phyloP scores from a whole-genome alignment of 2,329 filamentous ascomycete genomes.

The Coniochaeta sp. region DNA sequence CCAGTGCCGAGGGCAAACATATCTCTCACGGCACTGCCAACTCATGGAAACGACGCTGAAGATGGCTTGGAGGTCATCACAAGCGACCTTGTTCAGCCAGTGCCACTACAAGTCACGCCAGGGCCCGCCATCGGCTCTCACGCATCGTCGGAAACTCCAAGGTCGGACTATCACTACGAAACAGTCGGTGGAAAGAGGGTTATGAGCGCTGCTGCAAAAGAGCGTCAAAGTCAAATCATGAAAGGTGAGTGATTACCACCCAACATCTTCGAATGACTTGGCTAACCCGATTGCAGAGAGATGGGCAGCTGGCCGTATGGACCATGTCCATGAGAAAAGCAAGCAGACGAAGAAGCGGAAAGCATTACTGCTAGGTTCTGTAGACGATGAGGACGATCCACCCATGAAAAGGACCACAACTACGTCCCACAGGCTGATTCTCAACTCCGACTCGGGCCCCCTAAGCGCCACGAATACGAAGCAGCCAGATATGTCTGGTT shows the following conservation, averaged over 20 bases:
- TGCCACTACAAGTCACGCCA: background rate
- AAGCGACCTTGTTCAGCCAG: background rate
- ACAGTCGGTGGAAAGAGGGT: background rate
- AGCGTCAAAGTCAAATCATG: background rate
- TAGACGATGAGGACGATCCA: background rate
- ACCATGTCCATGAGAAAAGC: constrained; percentile 11
- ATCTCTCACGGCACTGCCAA: background rate
- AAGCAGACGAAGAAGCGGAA: constrained; percentile 8
- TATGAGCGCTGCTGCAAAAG: background rate
- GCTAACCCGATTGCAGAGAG: constrained; percentile 1
- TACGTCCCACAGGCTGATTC: background rate
- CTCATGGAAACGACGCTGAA: background rate
- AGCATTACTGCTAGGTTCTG: background rate
- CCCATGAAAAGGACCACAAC: background rate
- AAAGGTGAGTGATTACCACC: background rate
- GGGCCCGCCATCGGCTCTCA: background rate
- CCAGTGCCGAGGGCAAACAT: background rate
- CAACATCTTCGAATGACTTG: background rate
- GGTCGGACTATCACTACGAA: background rate
- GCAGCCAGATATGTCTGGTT: background rate
- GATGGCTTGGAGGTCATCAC: background rate
- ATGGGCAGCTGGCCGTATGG: constrained; percentile 15
- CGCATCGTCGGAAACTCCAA: background rate
- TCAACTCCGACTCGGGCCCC: background rate
- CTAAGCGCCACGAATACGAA: background rate